A percentile compares a stretch with the other conserved stretches of the same genome.
These are phyloP conservation scores for Fallopia convolvulus DNA, from an alignment of 148 eudicot species.

Conservation along the genomic window DNA sequence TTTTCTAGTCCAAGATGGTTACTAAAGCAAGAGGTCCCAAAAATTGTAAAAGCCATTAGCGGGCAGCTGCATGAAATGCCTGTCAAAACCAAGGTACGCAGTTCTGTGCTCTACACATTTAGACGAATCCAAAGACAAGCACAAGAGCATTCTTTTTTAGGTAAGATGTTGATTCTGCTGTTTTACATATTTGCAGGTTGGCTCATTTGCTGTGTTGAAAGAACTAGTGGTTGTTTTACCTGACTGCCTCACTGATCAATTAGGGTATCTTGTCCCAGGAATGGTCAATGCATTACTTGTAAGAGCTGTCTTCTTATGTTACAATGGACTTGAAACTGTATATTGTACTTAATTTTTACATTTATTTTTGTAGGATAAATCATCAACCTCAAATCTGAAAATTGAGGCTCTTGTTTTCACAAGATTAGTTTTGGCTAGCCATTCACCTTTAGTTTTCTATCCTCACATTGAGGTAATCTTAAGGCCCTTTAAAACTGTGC, in stretches of 20 bases:
- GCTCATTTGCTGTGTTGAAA: conserved; percentile 91
- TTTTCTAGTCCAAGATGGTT: conserved; percentile 79
- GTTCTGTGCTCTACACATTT: not conserved
- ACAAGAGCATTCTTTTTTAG: not conserved
- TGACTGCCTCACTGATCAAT: conserved; percentile 37
- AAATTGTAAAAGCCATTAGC: conserved; percentile 77
- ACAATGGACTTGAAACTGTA: conserved; percentile 41
- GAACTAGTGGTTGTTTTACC: conserved; percentile 93
- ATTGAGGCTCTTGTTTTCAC: conserved; percentile 81
- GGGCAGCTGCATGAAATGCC: conserved; percentile 84
- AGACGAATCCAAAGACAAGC: not conserved
- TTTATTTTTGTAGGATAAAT: conserved; percentile 66
- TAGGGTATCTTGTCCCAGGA: conserved; percentile 57
- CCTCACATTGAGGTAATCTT: conserved; percentile 27
- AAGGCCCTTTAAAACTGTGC: not conserved
- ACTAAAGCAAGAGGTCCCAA: conserved; percentile 89
- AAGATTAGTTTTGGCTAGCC: conserved; percentile 43
- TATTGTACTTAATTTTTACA: conserved; percentile 45
- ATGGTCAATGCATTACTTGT: conserved; percentile 92
- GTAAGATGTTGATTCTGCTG: conserved; percentile 5
- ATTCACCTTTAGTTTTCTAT: conserved; percentile 9
- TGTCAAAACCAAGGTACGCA: conserved; percentile 75
- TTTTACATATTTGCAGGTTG: conserved; percentile 44
- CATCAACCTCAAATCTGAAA: conserved; percentile 27
- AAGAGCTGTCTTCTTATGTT: conserved; percentile 19